A percentile compares a stretch with the other conserved stretches of the same genome.
These are phyloP conservation scores for Pyrus betulifolia DNA, from an alignment of 306 rosid species.

Conservation along the genomic window DNA sequence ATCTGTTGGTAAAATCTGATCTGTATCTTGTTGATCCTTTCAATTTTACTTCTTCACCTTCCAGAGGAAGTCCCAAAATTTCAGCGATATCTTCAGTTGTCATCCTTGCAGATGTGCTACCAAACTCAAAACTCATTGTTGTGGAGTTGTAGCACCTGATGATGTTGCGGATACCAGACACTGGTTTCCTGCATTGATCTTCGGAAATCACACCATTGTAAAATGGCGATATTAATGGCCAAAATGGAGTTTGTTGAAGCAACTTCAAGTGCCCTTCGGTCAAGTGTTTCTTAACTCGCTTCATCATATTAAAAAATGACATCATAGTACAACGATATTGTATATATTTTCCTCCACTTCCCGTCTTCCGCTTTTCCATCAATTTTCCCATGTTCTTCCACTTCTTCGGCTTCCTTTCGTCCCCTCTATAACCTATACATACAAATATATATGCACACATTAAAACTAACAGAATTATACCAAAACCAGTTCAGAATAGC, in stretches of 20 bases:
- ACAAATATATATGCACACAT: no score
- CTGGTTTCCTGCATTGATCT: background rate
- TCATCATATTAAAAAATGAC: background rate
- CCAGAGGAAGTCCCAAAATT: background rate
- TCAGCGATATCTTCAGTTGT: background rate
- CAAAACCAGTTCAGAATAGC: no score
- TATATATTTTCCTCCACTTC: background rate
- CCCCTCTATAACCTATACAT: background rate
- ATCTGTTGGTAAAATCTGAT: background rate
- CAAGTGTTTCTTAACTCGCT: background rate
- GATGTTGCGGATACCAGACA: background rate
- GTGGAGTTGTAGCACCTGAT: background rate
- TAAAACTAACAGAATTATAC: background rate
- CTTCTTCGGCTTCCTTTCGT: no score
- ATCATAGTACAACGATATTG: background rate
- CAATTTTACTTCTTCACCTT: background rate
- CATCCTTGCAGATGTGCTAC: background rate
- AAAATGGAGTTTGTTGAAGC: background rate
- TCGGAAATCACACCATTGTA: background rate
- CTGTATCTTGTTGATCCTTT: background rate
- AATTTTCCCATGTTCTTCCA: background rate
- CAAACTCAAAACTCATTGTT: background rate
- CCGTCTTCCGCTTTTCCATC: no score
- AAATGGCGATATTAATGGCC: slow-evolving; percentile 2
- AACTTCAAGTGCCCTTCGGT: background rate